These are phyloP conservation scores for Bonia amplexicaulis DNA, from an alignment of 176 grass and related monocot genomes.

Conservation along the genomic window DNA sequence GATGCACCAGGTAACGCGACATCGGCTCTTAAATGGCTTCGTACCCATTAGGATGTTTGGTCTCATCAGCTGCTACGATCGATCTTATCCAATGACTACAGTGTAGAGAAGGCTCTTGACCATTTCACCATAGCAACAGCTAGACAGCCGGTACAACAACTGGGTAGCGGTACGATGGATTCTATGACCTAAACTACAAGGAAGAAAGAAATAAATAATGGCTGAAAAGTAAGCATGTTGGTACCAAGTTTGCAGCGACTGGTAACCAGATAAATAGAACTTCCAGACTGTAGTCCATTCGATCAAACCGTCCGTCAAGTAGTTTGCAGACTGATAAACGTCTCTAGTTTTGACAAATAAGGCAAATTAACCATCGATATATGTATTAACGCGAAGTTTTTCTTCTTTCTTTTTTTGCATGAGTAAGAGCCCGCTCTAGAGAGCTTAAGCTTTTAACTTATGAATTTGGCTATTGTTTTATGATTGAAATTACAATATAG, in stretches of 20 bases:
- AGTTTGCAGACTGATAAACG: not conserved
- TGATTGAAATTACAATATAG: no score
- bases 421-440: no score
- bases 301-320: not conserved
- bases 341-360: no score
- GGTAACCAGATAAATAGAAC: not conserved
- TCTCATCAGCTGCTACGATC: not conserved
- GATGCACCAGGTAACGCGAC: not conserved
- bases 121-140: not conserved
- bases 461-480: no score
- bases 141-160: not conserved
- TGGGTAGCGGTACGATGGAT: not conserved
- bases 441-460: no score
- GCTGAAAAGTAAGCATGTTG: not conserved
- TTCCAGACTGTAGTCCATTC: not conserved
- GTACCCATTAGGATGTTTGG: not conserved
- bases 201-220: no score
- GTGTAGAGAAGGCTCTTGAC: not conserved
- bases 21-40: not conserved
- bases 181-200: not conserved
- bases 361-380: no score
- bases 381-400: no score
- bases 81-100: not conserved
- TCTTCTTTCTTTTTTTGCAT: no score
- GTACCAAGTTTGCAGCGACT: not conserved